Base-by-base conservation (phyloP, 2,329 filamentous ascomycete species). In the Zarea fungicola region DNA sequence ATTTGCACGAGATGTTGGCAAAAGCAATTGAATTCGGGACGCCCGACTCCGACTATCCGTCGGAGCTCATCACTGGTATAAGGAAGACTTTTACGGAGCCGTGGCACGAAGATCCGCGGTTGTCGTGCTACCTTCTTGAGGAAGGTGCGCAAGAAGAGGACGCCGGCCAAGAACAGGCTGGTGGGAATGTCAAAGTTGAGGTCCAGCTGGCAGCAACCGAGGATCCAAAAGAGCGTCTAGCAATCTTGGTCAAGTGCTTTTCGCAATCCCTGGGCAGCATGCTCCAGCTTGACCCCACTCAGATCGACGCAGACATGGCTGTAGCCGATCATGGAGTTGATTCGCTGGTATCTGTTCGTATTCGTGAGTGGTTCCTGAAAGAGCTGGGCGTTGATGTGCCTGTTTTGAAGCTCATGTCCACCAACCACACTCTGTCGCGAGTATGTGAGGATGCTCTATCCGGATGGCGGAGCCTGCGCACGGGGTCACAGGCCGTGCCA, bases 301-400 rank as follows among this genome's bases (percentile, higher is more conserved):
- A 29, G 28, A 29, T 29, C 28, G 28, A 29, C 28, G 8, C 28
- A 8, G 28, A 29, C 28, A 29, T 29, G 28, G 28, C 28, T 14
- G 28, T 29, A 8, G 28, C 28, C 8, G 28, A 29, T 8, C 28
- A 29, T 29, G 28, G 28, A 8, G 28, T 29, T 14, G 28, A 29
- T 14, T 29, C 28, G 28, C 28, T 29, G 8, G 28, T 29, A 8
- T 29, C 28, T 14, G 28, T 29, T 8, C 28, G 28, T 14, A 29
- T 68, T 9, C 67, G 73, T 3, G 60, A 65, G 5, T 77, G 74
- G 74, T 73, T 75, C 49, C 39, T 67, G 21, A 72, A 71, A 47
- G 60, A 69, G 35, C 34, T 75, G 0, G 51, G 65, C 0, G 57
- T 68, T 1, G 67, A 75, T 42, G 60, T 76, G 2, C 66, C 71